Conservation (phyloP, 306 rosid genomes). For the Acacia confusa region DNA sequence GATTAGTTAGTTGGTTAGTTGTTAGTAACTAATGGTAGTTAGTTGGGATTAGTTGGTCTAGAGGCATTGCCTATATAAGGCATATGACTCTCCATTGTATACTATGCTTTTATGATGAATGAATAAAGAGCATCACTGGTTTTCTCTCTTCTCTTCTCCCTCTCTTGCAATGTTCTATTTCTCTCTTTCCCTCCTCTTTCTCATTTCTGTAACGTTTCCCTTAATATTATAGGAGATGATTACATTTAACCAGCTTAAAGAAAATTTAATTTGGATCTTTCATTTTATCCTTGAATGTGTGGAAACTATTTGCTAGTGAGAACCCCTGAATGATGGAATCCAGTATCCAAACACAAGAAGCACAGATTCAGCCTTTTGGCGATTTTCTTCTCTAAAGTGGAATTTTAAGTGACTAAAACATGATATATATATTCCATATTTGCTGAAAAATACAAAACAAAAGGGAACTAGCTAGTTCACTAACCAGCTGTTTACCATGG, state of each 20-base stretch:
- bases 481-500: slow-evolving; percentile 87
- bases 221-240: not conserved
- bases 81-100: no score
- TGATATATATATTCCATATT: not conserved
- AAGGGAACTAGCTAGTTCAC: slow-evolving; percentile 22
- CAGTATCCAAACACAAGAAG: not conserved
- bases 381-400: not conserved
- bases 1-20: no score
- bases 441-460: slow-evolving; percentile 8
- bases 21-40: no score
- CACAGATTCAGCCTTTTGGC: not conserved
- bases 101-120: no score
- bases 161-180: no score
- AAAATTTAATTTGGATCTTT: not conserved
- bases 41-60: no score
- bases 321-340: not conserved
- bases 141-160: no score
- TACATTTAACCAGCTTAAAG: not conserved
- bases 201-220: no score
- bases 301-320: not conserved
- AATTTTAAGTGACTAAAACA: not conserved
- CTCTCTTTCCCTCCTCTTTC: no score
- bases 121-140: no score
- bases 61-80: no score
- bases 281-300: not conserved